Percentiles rank a stretch among this genome's conserved stretches.
phyloP scores from a whole-genome alignment of 805 yeast genomes.

The Nakazawaea siamensis region DNA sequence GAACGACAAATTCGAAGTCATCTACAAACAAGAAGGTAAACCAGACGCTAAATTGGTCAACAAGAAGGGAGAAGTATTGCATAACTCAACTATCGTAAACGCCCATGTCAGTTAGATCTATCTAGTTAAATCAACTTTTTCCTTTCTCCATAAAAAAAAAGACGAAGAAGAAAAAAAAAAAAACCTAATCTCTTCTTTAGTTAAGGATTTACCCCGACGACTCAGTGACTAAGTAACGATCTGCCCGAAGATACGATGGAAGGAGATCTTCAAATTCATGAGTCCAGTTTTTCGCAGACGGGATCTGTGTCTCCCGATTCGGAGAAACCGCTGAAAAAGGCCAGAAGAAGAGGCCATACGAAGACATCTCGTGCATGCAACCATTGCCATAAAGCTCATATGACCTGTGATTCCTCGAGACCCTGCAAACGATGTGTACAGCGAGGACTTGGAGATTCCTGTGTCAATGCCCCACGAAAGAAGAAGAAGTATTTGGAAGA shows the following conservation, averaged over 20 bases:
- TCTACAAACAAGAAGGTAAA: conserved; percentile 73
- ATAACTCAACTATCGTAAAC: conserved; percentile 59
- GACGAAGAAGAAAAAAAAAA: no score
- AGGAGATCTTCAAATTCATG: no score
- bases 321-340: conserved; percentile 2
- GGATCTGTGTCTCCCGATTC: no score
- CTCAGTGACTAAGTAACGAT: no score
- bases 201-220: no score
- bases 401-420: conserved; percentile 72
- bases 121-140: no score
- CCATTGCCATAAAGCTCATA: conserved; percentile 85
- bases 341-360: conserved; percentile 29
- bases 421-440: conserved; percentile 67
- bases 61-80: conserved; percentile 69
- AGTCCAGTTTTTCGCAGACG: no score
- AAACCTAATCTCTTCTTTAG: no score
- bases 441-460: conserved; percentile 58
- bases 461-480: conserved; percentile 88
- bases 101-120: conserved; percentile 79
- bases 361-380: conserved; percentile 85
- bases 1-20: conserved; percentile 63
- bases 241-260: no score
- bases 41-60: conserved; percentile 68
- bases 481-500: conserved; percentile 73
- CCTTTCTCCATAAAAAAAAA: no score